Conservation (phyloP, 345 rosid species). For the Eucalyptus albens region DNA sequence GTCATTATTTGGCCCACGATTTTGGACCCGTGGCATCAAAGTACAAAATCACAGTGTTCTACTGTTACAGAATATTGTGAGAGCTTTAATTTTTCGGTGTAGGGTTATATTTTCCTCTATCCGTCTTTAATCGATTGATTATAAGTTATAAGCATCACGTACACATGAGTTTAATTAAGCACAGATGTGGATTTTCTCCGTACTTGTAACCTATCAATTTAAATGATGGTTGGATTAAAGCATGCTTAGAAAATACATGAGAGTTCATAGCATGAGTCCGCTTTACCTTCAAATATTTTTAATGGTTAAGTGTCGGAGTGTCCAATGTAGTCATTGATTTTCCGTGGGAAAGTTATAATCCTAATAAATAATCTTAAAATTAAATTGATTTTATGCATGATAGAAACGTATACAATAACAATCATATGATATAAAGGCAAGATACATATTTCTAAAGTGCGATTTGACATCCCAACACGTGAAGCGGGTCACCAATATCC, state of each 20-base stretch:
- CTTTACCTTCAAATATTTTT: not conserved
- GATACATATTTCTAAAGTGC: not conserved
- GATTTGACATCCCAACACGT: not conserved
- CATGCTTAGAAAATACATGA: not conserved
- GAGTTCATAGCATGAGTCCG: not conserved
- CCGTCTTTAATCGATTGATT: not conserved
- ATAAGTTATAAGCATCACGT: not conserved
- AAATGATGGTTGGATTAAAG: not conserved
- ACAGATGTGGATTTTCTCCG: not conserved
- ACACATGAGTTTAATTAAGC: not conserved
- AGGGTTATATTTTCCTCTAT: not conserved
- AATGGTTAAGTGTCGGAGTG: not conserved
- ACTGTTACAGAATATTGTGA: not conserved
- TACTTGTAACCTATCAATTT: not conserved
- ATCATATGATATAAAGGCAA: not conserved
- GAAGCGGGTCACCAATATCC: not conserved
- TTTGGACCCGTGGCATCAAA: not conserved
- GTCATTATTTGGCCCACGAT: not conserved
- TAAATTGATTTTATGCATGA: not conserved
- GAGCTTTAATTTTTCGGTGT: not conserved
- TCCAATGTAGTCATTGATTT: not conserved
- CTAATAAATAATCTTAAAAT: not conserved
- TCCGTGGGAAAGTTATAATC: not conserved
- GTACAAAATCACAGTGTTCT: not conserved
- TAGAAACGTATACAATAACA: not conserved